phyloP scores from a whole-genome alignment of 345 rosid genomes.

The Bruguiera sexangula region DNA sequence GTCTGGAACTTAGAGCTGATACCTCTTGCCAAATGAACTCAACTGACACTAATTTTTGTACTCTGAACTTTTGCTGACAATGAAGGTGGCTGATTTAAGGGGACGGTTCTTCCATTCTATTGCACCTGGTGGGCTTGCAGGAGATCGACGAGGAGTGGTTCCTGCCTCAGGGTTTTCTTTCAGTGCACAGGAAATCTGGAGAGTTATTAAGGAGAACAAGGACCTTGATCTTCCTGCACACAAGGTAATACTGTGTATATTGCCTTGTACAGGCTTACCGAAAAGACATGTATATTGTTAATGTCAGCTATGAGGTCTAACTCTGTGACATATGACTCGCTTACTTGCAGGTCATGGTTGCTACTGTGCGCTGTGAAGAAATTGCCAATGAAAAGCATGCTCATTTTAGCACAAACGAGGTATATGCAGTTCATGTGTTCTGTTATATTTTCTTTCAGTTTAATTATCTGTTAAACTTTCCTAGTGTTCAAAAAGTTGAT shows the following conservation, averaged over 20 bases:
- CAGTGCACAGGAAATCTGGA: slow-evolving; percentile 91
- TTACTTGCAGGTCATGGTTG: slow-evolving; percentile 84
- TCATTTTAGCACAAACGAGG: slow-evolving; percentile 60
- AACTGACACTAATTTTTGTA: not conserved
- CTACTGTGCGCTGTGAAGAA: slow-evolving; percentile 98
- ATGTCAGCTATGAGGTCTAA: slow-evolving; percentile 13
- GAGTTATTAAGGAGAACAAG: slow-evolving; percentile 90
- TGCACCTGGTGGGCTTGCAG: slow-evolving; percentile 98
- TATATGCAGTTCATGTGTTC: slow-evolving; percentile 23
- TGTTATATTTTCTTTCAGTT: not conserved
- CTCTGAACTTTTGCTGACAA: slow-evolving; percentile 17
- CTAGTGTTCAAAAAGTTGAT: not conserved
- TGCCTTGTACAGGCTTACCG: not conserved
- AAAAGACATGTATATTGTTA: not conserved
- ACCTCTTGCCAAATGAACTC: not conserved
- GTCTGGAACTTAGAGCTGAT: not conserved
- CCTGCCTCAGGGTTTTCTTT: slow-evolving; percentile 98
- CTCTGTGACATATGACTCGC: not conserved
- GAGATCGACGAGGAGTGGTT: slow-evolving; percentile 95
- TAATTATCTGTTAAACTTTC: not conserved
- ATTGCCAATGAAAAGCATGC: slow-evolving; percentile 77
- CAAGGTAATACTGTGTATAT: slow-evolving; percentile 51
- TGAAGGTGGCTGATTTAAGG: slow-evolving; percentile 84
- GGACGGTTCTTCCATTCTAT: slow-evolving; percentile 85
- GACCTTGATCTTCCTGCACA: slow-evolving; percentile 99